phyloP scores from a whole-genome alignment of 768 basidiomycete species.

The Leucosporidium creatinivorum region DNA sequence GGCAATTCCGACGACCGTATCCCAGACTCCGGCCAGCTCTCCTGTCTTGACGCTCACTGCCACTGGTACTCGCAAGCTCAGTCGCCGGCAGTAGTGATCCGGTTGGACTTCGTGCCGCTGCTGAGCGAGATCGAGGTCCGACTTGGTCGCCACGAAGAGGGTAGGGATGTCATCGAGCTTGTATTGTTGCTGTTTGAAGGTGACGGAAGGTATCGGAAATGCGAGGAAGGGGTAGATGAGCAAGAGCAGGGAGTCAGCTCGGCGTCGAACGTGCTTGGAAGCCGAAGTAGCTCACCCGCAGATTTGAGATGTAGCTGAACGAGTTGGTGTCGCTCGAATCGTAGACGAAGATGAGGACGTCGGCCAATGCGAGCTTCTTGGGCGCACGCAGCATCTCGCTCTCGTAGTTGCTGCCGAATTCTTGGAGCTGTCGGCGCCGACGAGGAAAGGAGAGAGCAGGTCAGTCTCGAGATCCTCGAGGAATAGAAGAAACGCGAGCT shows the following conservation, averaged over 20 bases:
- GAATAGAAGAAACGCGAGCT: not conserved
- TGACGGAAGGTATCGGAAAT: constrained; percentile 22
- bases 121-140: constrained; percentile 89
- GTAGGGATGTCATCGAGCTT: constrained; percentile 90
- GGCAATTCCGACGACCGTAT: constrained; percentile 72
- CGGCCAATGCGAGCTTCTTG: constrained; percentile 85
- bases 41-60: constrained; percentile 83
- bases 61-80: constrained; percentile 86
- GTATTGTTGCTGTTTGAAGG: constrained; percentile 77
- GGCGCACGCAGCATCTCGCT: constrained; percentile 76
- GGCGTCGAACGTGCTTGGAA: constrained; percentile 1
- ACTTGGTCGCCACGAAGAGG: constrained; percentile 97
- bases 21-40: constrained; percentile 78
- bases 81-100: constrained; percentile 85
- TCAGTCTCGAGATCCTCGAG: not conserved
- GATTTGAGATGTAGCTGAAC: constrained; percentile 94
- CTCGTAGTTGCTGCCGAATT: constrained; percentile 94
- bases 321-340: constrained; percentile 99
- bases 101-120: constrained; percentile 99
- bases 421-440: constrained; percentile 64
- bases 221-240: not conserved
- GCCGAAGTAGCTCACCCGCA: constrained; percentile 59
- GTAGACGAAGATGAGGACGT: constrained; percentile 91
- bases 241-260: not conserved
- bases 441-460: not conserved